Percentiles rank a stretch among this genome's conserved stretches.
These are phyloP conservation scores for Penicillium lagena DNA, from an alignment of 495 filamentous ascomycete species.

Conservation along the genomic window DNA sequence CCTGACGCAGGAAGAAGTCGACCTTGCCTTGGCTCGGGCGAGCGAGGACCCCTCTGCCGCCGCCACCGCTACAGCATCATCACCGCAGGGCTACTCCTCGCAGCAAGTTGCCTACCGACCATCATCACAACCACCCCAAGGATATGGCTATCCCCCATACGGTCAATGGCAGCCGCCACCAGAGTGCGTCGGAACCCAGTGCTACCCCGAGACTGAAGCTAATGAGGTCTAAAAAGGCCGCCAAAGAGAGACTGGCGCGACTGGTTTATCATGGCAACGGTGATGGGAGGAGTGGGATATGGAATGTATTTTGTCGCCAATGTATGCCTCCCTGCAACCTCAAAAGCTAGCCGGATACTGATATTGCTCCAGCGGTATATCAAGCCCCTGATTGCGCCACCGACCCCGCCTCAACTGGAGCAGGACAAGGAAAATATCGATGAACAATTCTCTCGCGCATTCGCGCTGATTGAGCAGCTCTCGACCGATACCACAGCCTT, in stretches of 20 bases:
- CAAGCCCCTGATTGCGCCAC: slow-evolving; percentile 81
- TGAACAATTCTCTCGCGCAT: slow-evolving; percentile 84
- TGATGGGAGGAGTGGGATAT: slow-evolving; percentile 78
- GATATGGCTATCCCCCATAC: slow-evolving; percentile 64
- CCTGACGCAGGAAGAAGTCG: slow-evolving; percentile 91
- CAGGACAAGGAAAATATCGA: slow-evolving; percentile 90
- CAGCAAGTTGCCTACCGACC: slow-evolving; percentile 46
- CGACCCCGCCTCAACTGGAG: slow-evolving; percentile 86
- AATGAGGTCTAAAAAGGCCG: slow-evolving; percentile 21
- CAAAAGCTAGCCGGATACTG: not conserved
- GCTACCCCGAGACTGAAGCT: not conserved
- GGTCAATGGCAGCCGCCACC: slow-evolving; percentile 66
- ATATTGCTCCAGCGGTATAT: slow-evolving; percentile 66
- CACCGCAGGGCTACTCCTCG: slow-evolving; percentile 40
- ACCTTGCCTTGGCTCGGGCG: slow-evolving; percentile 69
- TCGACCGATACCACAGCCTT: slow-evolving; percentile 80
- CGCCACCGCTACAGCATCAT: slow-evolving; percentile 16
- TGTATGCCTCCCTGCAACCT: slow-evolving; percentile 31
- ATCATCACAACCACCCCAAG: slow-evolving; percentile 49
- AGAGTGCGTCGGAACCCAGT: slow-evolving; percentile 34
- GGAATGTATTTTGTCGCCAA: slow-evolving; percentile 84
- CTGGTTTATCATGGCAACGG: slow-evolving; percentile 96
- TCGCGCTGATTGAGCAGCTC: slow-evolving; percentile 85
- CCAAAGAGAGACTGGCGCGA: slow-evolving; percentile 93
- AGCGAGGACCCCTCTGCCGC: slow-evolving; percentile 49